A percentile compares a stretch with the other conserved stretches of the same genome.
These are phyloP conservation scores for Penicillium sp. DNA, from an alignment of 2,329 filamentous ascomycete genomes.

Conservation along the genomic window DNA sequence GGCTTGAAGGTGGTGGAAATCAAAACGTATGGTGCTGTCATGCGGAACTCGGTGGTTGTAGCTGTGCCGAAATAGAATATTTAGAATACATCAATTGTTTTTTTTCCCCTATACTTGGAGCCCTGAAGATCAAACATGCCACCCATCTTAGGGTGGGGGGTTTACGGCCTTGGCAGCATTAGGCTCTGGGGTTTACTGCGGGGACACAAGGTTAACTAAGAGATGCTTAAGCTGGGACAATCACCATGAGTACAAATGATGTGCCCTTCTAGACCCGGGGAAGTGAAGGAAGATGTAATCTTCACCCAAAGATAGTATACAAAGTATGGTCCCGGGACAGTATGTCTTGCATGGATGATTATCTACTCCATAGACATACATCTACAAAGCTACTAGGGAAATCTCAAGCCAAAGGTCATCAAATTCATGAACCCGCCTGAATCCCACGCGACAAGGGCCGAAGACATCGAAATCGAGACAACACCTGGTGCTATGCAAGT, in stretches of 20 bases:
- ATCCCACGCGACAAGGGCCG: constrained; percentile 1
- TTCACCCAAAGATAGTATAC: neutral
- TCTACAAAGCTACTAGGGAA: neutral
- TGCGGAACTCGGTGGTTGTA: neutral
- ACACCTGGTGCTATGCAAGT: neutral
- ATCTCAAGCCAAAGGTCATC: constrained; percentile 2
- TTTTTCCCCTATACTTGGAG: neutral
- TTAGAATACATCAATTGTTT: neutral
- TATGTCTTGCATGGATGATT: neutral
- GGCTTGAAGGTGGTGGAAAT: constrained; percentile 11
- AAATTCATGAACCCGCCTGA: constrained; percentile 11
- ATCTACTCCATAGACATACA: neutral
- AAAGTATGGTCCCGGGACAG: neutral
- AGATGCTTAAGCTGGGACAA: neutral
- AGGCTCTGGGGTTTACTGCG: neutral
- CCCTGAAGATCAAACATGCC: neutral
- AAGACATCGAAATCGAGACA: constrained; percentile 4
- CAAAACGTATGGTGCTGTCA: neutral
- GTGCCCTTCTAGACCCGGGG: no score
- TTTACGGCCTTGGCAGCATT: neutral
- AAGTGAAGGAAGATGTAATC: neutral
- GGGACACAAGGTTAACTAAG: neutral
- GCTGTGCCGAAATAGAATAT: neutral
- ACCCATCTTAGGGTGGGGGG: neutral
- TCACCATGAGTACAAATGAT: no score